Base-by-base conservation (phyloP, 441 rosid species). In the Populus hybrid region DNA sequence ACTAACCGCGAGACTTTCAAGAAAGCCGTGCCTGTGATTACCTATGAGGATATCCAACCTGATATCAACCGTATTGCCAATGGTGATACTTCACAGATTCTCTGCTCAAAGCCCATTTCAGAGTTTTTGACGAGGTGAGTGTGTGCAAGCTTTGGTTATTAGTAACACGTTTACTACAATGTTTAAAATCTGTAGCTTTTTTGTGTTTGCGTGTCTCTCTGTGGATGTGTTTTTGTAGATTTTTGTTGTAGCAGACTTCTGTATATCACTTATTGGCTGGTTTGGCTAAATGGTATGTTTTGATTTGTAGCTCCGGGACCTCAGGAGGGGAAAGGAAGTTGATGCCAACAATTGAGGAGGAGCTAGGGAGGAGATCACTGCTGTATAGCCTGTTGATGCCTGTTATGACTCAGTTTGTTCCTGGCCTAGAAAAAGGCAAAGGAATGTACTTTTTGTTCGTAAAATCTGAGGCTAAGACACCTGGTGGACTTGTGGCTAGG, bases 401-500 rank as follows among this genome's bases (percentile, higher is more conserved):
- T 75, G 97, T 93, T 57, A 91, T 96, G 96, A 89, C 85, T 89
- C 92, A 94, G 78, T 89, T 77, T 81, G 94, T 96, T 21, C 92
- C 93, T 81, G 93, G 87, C 73, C 89, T 94, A 67, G 99, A 96
- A 46, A 80, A 93, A 81, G 99, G 99, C 79, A 96, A 94, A 90
- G 99, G 98, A 82, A 93, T 96, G 98, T 96, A 96, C 81, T 93
- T 96, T 85, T 79, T 93, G 78, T 96, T 96, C 89, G 89, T 94
- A 70, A 96, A 93, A 83, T 93, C 98, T 6, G 98, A 96, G 85
- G 81, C 97, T 64, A 93, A 90, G 75, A 92, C 99, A 3, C 97
- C 98, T 10, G 85, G 95, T 79, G 98, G 97, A 75, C 94, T 93
- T 74, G 85, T 84, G 76, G 97, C 98, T 68, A 90, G 99, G 67